Evolutionary conservation across 139 green algal genomes (phyloP).

Genomic region (Chlamydomonas eustigma): DNA sequence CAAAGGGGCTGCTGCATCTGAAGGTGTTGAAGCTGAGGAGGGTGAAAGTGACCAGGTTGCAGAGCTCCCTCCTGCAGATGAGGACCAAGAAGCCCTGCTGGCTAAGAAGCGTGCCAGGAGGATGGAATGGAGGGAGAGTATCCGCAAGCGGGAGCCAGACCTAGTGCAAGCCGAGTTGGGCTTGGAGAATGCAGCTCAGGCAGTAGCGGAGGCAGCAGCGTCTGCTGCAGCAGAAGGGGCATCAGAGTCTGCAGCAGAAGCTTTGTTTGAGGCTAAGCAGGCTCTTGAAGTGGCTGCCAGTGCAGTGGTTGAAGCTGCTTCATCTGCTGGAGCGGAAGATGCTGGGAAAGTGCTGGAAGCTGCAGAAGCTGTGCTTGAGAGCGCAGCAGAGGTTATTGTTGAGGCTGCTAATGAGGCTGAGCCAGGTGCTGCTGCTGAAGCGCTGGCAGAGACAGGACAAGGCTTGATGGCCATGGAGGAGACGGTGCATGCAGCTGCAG

Average conservation of each 20-base stretch:
- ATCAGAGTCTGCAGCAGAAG: neutral
- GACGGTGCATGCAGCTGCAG: neutral
- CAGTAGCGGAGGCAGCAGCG: neutral
- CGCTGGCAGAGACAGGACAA: neutral
- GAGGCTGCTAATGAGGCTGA: neutral
- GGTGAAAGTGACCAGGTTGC: neutral
- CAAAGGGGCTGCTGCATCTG: neutral
- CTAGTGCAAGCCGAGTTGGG: neutral
- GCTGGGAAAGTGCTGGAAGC: neutral
- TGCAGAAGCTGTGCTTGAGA: neutral
- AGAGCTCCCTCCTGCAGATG: neutral
- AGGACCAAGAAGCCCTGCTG: neutral
- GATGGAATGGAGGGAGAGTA: constrained; percentile 4
- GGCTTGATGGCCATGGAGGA: neutral
- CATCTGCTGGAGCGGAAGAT: neutral
- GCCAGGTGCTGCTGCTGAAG: neutral
- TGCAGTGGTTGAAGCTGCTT: neutral
- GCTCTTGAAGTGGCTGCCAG: neutral
- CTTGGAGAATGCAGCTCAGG: neutral
- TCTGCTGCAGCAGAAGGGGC: neutral
- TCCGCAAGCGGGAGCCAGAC: neutral
- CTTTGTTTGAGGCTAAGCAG: neutral
- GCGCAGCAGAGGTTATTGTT: neutral
- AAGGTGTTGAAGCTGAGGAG: neutral
- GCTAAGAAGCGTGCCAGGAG: neutral